Evolutionary conservation across 2,329 filamentous ascomycete species (phyloP).

Genomic region (Septoria petroselini): DNA sequence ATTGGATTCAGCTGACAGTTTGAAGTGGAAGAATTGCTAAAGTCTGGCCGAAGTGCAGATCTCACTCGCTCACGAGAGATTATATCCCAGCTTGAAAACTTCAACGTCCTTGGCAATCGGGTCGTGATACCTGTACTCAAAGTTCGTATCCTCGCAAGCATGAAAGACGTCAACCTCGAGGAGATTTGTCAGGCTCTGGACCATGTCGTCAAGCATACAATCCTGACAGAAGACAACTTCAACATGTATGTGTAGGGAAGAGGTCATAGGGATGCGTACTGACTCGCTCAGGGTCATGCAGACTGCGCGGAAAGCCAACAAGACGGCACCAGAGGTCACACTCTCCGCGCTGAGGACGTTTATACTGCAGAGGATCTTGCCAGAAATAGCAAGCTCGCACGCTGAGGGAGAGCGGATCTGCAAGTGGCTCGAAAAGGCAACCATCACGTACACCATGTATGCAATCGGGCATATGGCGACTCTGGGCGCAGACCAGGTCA

Average conservation of each 20-base stretch:
- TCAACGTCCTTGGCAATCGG: constrained; percentile 57
- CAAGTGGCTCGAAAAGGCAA: constrained; percentile 65
- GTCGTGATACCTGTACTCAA: constrained; percentile 65
- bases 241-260: constrained; percentile 46
- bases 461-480: constrained; percentile 47
- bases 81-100: constrained; percentile 60
- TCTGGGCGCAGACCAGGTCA: constrained; percentile 32
- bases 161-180: constrained; percentile 37
- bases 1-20: not conserved
- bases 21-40: constrained; percentile 25
- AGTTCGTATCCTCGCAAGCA: constrained; percentile 62
- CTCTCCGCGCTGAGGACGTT: constrained; percentile 59
- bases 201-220: constrained; percentile 59
- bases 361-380: constrained; percentile 55
- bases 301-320: constrained; percentile 63
- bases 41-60: constrained; percentile 45
- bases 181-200: constrained; percentile 53
- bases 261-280: not conserved
- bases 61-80: constrained; percentile 55
- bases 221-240: constrained; percentile 62
- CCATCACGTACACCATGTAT: constrained; percentile 68
- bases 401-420: constrained; percentile 34
- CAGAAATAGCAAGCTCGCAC: constrained; percentile 37
- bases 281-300: constrained; percentile 53
- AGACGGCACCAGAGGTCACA: constrained; percentile 16